Evolutionary conservation across 2,329 filamentous ascomycete genomes (phyloP), one percentile per base, ranked within the genome.

Genomic region (Bipolaris bicolor): DNA sequence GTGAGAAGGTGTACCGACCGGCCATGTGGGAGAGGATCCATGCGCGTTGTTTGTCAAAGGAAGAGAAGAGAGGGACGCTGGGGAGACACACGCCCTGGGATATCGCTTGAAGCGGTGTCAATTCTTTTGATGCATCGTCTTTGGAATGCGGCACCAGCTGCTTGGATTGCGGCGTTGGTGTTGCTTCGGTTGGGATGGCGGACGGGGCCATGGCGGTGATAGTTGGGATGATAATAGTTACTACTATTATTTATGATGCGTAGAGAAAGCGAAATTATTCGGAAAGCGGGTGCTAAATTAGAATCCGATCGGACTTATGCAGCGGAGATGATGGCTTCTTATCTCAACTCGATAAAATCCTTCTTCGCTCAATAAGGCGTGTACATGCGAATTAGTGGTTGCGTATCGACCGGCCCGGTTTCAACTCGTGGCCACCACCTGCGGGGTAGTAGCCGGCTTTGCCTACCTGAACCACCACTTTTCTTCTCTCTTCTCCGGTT

Each of bases 21-120:
- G 87, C 86, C 82, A 89, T 89, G 74, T 90, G 87, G 26, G 84
- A 78, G 9, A 88, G 79, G 56, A 86, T 85, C 80, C 88, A 89
- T 66, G 81, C 80, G 18, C 89, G 84, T 55, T 90, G 82, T 45
- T 82, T 80, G 36, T 80, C 79, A 57, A 81, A 80, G 22, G 81
- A 78, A 3, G 79, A 73, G 67, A 87, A 86, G 37, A 77, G 78
- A 2, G 86, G 86, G 18, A 88, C 86, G 7, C 84, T 82, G 10
- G 79, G 76, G 24, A 84, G 76, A 58, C 72, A 76, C 13, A 76
- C 69, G 41, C 80, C 80, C 69, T 82, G 80, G 18, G 78, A 80
- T 49, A 82, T 82, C 36, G 75, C 75, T 60, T 79, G 71, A 15
- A 79, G 62, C 1, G 75, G 68, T 7, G 74, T 76, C 49, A 65